Evolutionary conservation across 208 protist species (phyloP).

Genomic region (Acanthamoeba lenticulata): DNA sequence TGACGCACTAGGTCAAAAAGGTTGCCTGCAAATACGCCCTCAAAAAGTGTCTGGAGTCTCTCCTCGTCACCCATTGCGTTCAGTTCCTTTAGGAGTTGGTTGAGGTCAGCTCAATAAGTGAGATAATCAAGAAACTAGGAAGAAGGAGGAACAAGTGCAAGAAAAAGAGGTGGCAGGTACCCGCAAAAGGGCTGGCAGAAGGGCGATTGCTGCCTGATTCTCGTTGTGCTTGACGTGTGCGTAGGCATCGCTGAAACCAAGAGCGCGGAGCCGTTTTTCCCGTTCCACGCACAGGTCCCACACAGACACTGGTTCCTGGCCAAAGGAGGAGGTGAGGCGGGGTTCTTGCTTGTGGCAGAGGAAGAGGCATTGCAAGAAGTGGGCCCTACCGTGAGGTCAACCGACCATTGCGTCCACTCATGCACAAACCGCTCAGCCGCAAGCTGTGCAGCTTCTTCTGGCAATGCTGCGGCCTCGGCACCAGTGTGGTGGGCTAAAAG

Average conservation of each 20-base stretch:
- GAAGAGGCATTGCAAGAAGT: too few species aligned
- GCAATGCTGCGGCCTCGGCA: not conserved
- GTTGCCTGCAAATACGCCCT: conserved; percentile 9
- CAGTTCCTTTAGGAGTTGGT: not conserved
- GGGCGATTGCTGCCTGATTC: not conserved
- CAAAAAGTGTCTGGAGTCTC: not conserved
- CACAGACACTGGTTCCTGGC: not conserved
- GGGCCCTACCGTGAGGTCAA: not conserved
- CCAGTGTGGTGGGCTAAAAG: not conserved
- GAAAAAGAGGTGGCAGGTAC: too few species aligned
- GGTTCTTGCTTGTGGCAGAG: not conserved
- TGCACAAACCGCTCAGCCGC: not conserved
- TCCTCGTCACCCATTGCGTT: not conserved
- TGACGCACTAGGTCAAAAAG: conserved; percentile 1
- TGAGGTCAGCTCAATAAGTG: not conserved
- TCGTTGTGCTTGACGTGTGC: conserved; percentile 15
- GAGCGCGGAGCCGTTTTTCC: not conserved
- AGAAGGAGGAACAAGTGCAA: not conserved
- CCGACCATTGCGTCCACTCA: not conserved
- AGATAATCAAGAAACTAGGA: not conserved
- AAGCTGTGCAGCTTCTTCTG: not conserved
- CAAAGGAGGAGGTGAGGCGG: not conserved
- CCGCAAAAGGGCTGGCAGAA: not conserved
- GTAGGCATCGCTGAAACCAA: not conserved
- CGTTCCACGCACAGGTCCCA: conserved; percentile 12